Evolutionary conservation across 768 basidiomycete genomes (phyloP).

Genomic region (Cystofilobasidium capitatum): DNA sequence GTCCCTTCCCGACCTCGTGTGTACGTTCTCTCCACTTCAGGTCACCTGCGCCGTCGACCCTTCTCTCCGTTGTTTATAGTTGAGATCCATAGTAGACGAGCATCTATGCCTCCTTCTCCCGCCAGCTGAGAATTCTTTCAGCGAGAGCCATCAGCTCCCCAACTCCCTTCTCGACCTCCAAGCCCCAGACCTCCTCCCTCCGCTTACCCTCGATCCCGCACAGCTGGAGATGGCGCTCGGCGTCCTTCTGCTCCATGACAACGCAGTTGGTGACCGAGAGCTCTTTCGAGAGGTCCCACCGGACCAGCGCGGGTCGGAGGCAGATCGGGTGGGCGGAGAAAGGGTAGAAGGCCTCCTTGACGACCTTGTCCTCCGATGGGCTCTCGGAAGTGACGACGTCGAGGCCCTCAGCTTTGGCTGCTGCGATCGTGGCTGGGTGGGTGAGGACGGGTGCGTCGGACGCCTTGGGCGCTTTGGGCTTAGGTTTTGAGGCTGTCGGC

Average conservation of each 20-base stretch:
- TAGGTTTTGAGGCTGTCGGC: not conserved
- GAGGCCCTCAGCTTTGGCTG: conserved; percentile 75
- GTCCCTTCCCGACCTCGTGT: no score
- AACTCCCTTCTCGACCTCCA: conserved; percentile 53
- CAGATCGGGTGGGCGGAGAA: conserved; percentile 53
- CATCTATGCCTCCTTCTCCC: conserved; percentile 5
- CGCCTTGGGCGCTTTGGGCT: not conserved
- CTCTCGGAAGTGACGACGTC: conserved; percentile 60
- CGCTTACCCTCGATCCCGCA: conserved; percentile 39
- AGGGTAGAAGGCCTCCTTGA: conserved; percentile 53
- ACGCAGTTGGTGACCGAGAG: conserved; percentile 73
- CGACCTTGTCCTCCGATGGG: no score
- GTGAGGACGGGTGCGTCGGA: conserved; percentile 4
- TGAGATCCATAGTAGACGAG: not conserved
- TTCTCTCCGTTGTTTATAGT: not conserved
- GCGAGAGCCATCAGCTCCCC: conserved; percentile 54
- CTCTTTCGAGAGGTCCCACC: conserved; percentile 65
- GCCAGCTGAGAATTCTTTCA: conserved; percentile 36
- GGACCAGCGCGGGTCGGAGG: conserved; percentile 58
- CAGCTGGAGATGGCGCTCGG: conserved; percentile 53
- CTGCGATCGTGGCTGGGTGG: conserved; percentile 64
- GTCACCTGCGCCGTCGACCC: not conserved
- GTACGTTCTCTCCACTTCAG: not conserved
- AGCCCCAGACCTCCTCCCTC: conserved; percentile 62
- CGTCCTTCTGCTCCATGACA: conserved; percentile 68